These are phyloP conservation scores for Xylaria sp. DNA, from an alignment of 2,329 filamentous ascomycete genomes.

Conservation along the genomic window DNA sequence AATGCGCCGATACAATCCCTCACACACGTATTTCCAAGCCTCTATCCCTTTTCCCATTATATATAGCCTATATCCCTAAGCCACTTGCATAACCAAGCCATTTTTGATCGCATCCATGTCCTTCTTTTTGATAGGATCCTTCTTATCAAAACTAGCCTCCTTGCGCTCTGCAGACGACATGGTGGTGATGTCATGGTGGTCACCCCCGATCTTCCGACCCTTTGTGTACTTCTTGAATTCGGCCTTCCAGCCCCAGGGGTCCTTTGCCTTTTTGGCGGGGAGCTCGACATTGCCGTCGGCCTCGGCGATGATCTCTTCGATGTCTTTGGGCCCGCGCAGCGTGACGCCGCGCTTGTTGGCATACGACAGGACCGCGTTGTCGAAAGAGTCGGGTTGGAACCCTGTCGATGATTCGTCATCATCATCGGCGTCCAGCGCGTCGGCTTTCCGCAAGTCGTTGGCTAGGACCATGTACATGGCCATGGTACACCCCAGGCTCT, in stretches of 20 bases:
- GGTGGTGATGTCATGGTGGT: constrained; percentile 52
- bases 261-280: constrained; percentile 40
- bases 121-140: constrained; percentile 51
- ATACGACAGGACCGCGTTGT: constrained; percentile 50
- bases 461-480: constrained; percentile 48
- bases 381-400: constrained; percentile 42
- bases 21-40: neutral
- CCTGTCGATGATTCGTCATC: constrained; percentile 2
- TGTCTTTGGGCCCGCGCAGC: constrained; percentile 43
- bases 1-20: neutral
- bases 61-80: neutral
- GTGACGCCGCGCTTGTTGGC: constrained; percentile 50
- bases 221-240: constrained; percentile 42
- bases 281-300: constrained; percentile 44
- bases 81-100: constrained; percentile 47
- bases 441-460: constrained; percentile 19
- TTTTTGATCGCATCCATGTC: constrained; percentile 52
- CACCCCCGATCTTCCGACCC: constrained; percentile 51
- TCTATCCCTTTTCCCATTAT: neutral
- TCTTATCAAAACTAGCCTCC: constrained; percentile 45
- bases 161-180: constrained; percentile 51
- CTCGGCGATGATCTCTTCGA: constrained; percentile 43
- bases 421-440: constrained; percentile 37
- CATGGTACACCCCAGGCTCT: constrained; percentile 54
- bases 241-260: constrained; percentile 46